Conservation (phyloP, 805 yeast species). For the Teunomyces pallodes region DNA sequence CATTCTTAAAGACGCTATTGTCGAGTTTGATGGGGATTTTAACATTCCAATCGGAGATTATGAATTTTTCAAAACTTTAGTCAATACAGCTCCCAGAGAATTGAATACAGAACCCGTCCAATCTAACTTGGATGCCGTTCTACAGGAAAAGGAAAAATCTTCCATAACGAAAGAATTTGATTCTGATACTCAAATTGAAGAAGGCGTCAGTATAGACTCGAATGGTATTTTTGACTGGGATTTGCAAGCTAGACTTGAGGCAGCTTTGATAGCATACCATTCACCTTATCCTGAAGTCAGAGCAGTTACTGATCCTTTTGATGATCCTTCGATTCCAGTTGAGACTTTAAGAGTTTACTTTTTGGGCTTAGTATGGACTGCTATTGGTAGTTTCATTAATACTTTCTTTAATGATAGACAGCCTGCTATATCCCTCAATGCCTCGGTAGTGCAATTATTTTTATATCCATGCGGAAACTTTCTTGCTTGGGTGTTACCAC, state of each 20-base stretch:
- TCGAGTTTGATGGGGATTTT: conserved; percentile 36
- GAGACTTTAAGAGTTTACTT: conserved; percentile 51
- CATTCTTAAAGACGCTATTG: conserved; percentile 38
- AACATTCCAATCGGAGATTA: conserved; percentile 31
- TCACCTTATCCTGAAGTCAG: conserved; percentile 43
- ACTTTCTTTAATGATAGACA: conserved; percentile 54
- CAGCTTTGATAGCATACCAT: conserved; percentile 36
- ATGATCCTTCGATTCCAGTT: conserved; percentile 29
- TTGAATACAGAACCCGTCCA: neutral
- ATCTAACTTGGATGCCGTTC: neutral
- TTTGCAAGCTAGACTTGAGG: conserved; percentile 36
- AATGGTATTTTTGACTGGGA: conserved; percentile 28
- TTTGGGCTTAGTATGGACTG: conserved; percentile 53
- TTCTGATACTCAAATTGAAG: conserved; percentile 17
- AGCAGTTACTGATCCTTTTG: conserved; percentile 39
- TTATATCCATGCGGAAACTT: conserved; percentile 45
- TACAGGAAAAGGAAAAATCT: neutral
- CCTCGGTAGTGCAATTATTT: conserved; percentile 46
- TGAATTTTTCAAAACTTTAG: conserved; percentile 21
- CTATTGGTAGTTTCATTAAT: conserved; percentile 52
- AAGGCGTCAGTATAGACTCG: neutral
- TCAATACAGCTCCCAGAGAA: conserved; percentile 2
- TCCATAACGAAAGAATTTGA: neutral
- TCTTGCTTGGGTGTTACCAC: conserved; percentile 34
- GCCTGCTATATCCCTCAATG: conserved; percentile 44